phyloP scores from a whole-genome alignment of 257 asterid species.

The Echites panduratus region DNA sequence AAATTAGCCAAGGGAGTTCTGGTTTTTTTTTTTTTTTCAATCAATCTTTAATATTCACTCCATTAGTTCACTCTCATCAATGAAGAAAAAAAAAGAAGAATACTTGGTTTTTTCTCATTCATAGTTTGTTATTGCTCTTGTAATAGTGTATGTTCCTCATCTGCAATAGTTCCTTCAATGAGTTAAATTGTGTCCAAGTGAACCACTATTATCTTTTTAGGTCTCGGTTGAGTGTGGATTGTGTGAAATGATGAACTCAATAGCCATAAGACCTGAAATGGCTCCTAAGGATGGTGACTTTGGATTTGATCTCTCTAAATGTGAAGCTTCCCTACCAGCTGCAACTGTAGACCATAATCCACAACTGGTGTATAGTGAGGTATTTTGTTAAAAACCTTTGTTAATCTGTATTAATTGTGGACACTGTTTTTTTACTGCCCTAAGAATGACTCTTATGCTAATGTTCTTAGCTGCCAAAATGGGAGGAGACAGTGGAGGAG shows the following conservation, averaged over 20 bases:
- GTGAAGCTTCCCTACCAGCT: constrained; percentile 62
- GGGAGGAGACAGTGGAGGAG: constrained; percentile 57
- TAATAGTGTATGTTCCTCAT: neutral
- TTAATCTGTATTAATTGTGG: neutral
- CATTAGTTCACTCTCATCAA: neutral
- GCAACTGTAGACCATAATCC: constrained; percentile 53
- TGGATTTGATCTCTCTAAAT: constrained; percentile 48
- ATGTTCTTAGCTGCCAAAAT: constrained; percentile 54
- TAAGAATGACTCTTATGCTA: constrained; percentile 14
- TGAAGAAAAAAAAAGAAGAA: neutral
- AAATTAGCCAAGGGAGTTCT: neutral
- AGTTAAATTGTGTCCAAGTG: neutral
- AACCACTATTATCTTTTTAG: constrained; percentile 23
- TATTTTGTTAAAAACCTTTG: constrained; percentile 15
- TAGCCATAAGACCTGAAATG: constrained; percentile 52
- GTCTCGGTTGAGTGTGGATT: constrained; percentile 79
- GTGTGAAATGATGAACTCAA: constrained; percentile 71
- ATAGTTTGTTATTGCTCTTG: neutral
- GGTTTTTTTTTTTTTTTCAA: neutral
- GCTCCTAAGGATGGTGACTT: constrained; percentile 77
- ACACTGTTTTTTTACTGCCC: neutral
- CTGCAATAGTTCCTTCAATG: neutral
- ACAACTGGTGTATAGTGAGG: constrained; percentile 58
- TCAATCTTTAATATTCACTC: neutral
- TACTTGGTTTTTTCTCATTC: neutral